Evolutionary conservation across 345 rosid genomes (phyloP).

Genomic region (Cardamine resedifolia): DNA sequence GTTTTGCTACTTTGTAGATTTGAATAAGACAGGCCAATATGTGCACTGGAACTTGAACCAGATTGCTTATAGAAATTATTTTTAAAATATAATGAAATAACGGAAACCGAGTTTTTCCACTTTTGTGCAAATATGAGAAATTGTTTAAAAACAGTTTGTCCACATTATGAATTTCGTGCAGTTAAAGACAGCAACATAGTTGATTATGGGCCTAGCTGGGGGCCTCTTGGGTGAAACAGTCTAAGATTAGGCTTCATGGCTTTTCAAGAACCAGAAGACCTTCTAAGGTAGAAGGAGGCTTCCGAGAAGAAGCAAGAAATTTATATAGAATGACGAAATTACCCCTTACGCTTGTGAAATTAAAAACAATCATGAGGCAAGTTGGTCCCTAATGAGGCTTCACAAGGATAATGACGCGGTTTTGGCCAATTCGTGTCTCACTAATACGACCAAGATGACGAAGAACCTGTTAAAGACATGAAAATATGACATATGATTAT

Average conservation of each 20-base stretch:
- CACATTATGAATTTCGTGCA: neutral
- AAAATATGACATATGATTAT: slow-evolving; percentile 4
- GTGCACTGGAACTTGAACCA: slow-evolving; percentile 41
- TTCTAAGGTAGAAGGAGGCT: neutral
- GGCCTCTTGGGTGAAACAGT: neutral
- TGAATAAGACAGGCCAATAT: slow-evolving; percentile 30
- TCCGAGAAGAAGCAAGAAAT: neutral
- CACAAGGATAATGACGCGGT: slow-evolving; percentile 67
- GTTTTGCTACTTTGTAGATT: slow-evolving; percentile 30
- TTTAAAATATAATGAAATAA: neutral
- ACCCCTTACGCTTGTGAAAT: neutral
- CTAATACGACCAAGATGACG: slow-evolving; percentile 89
- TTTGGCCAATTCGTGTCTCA: slow-evolving; percentile 75
- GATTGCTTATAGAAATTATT: slow-evolving; percentile 7
- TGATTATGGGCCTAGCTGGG: neutral
- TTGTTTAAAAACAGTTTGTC: neutral
- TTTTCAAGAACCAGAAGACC: neutral
- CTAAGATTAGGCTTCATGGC: neutral
- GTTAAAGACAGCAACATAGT: neutral
- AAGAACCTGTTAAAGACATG: slow-evolving; percentile 55
- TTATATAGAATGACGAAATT: neutral
- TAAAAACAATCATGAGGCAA: neutral
- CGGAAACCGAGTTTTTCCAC: slow-evolving; percentile 36
- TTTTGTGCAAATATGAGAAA: slow-evolving; percentile 22
- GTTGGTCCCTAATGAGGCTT: slow-evolving; percentile 53